These are phyloP conservation scores for Lipomyces lipofer DNA, from an alignment of 805 yeast genomes.

Conservation along the genomic window DNA sequence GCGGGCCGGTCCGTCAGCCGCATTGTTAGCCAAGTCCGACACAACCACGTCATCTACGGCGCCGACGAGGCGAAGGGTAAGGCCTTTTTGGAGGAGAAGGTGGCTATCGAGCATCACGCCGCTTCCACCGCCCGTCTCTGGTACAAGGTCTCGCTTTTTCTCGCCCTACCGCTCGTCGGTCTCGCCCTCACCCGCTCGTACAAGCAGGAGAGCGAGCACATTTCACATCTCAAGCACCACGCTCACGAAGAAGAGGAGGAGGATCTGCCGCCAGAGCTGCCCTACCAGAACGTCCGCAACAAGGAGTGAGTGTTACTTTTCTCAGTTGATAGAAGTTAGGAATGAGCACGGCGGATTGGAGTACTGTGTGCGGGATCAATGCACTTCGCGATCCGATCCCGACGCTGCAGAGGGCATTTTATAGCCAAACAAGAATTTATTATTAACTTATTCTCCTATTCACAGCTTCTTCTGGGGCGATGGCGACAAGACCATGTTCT, in stretches of 20 bases:
- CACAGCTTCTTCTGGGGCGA: conserved; percentile 90
- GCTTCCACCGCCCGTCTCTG: conserved; percentile 71
- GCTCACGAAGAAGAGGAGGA: conserved; percentile 66
- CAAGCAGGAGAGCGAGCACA: conserved; percentile 82
- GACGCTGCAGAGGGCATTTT: too few relatives aligned
- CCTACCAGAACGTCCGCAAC: conserved; percentile 85
- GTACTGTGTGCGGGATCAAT: too few relatives aligned
- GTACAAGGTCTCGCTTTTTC: conserved; percentile 78
- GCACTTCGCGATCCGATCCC: too few relatives aligned
- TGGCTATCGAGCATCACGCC: conserved; percentile 73
- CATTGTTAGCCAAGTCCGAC: conserved; percentile 6
- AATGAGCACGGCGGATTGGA: too few relatives aligned
- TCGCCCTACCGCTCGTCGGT: conserved; percentile 80
- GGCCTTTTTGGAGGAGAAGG: conserved; percentile 20
- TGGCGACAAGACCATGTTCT: conserved; percentile 95
- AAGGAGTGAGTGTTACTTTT: conserved; percentile 47
- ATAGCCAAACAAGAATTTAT: not conserved
- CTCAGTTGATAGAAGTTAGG: not conserved
- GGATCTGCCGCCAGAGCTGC: conserved; percentile 90
- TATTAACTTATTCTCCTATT: not conserved
- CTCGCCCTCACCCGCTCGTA: conserved; percentile 78
- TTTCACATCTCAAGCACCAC: conserved; percentile 68
- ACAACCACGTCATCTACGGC: conserved; percentile 11
- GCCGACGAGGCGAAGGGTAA: conserved; percentile 23
- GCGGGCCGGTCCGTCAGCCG: conserved; percentile 12